phyloP scores from a whole-genome alignment of 1,284 basidiomycete species.

The Rhodotorula sp. region DNA sequence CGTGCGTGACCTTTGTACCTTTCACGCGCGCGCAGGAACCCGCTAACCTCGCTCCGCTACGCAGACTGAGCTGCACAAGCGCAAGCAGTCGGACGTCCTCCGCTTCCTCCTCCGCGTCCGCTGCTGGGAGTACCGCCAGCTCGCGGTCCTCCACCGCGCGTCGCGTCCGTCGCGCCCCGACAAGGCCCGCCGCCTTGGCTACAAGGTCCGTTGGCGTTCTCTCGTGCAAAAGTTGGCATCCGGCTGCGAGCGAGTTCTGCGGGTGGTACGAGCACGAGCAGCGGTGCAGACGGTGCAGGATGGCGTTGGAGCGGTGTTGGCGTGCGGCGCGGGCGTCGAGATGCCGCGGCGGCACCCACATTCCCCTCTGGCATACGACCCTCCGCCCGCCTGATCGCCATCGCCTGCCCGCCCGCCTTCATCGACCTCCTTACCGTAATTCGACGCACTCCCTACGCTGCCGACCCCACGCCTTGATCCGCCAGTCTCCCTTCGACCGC shows the following conservation, averaged over 20 bases:
- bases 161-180: slow-evolving; percentile 97
- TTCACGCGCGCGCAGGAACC: not conserved
- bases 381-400: no score
- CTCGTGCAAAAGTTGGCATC: not conserved
- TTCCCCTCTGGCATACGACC: no score
- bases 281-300: no score
- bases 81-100: slow-evolving; percentile 64
- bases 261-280: not conserved
- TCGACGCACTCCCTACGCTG: no score
- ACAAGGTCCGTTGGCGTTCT: slow-evolving; percentile 62
- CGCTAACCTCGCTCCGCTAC: not conserved
- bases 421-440: no score
- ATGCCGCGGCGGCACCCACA: no score
- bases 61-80: slow-evolving; percentile 66
- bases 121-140: slow-evolving; percentile 99
- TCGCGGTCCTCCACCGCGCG: slow-evolving; percentile 97
- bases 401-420: no score
- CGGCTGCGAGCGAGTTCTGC: not conserved
- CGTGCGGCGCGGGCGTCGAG: no score
- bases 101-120: slow-evolving; percentile 97
- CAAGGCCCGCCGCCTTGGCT: slow-evolving; percentile 97
- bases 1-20: not conserved
- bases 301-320: not conserved
- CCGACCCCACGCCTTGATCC: no score
- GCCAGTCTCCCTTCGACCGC: no score